Evolutionary conservation across 495 filamentous ascomycete species (phyloP).

Genomic region (Bacidia rubella): DNA sequence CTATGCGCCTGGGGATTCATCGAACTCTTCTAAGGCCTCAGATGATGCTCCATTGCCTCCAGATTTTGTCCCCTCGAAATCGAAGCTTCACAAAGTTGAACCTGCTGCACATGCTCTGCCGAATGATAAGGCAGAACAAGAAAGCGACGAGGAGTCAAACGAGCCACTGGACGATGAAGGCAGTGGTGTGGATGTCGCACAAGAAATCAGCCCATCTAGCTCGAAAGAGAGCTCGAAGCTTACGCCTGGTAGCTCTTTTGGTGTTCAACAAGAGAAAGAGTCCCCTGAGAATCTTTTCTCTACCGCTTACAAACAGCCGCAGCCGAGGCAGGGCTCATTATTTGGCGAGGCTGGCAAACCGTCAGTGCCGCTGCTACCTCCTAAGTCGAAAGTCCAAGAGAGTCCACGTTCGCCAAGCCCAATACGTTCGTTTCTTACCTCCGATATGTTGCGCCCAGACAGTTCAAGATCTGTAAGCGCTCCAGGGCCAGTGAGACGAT

Average conservation of each 20-base stretch:
- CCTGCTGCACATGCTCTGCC: conserved; percentile 16
- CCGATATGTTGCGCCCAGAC: conserved; percentile 37
- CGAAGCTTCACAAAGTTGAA: conserved; percentile 22
- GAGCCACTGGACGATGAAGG: conserved; percentile 40
- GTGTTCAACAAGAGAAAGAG: conserved; percentile 27
- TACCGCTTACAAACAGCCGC: conserved; percentile 21
- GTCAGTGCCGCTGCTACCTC: conserved; percentile 38
- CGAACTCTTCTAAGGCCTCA: conserved; percentile 47
- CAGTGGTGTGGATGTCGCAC: conserved; percentile 50
- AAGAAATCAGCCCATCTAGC: conserved; percentile 47
- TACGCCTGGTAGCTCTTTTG: conserved; percentile 57
- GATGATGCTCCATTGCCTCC: conserved; percentile 29
- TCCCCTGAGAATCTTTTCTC: conserved; percentile 31
- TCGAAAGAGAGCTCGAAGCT: conserved; percentile 40
- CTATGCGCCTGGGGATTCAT: conserved; percentile 53
- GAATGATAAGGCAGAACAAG: conserved; percentile 7
- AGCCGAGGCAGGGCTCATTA: conserved; percentile 26
- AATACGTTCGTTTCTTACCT: conserved; percentile 38
- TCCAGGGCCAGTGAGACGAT: conserved; percentile 29
- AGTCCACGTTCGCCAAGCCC: conserved; percentile 73
- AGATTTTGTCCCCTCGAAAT: conserved; percentile 28
- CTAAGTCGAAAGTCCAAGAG: conserved; percentile 36
- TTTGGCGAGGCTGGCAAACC: conserved; percentile 52
- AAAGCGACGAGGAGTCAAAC: conserved; percentile 27
- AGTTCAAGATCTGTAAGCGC: conserved; percentile 43